These are phyloP conservation scores for Skeletonema menzelii DNA, from an alignment of 108 stramenopile genomes.

Conservation along the genomic window DNA sequence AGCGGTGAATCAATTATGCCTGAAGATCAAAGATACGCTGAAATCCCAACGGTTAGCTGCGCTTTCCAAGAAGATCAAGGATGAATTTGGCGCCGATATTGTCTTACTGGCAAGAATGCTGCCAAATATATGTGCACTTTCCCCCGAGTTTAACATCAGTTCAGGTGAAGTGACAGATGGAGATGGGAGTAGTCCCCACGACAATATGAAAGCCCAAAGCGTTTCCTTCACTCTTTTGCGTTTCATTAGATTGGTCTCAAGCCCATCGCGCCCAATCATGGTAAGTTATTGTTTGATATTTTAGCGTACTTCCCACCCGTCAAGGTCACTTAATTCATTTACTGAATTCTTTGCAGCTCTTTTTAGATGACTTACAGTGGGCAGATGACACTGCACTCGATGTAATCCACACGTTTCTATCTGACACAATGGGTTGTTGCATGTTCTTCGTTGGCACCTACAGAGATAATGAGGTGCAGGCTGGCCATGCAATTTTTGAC, in stretches of 20 bases:
- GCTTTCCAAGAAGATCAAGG: slow-evolving; percentile 15
- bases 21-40: slow-evolving; percentile 6
- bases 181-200: too few species aligned
- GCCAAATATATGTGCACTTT: slow-evolving; percentile 20
- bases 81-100: slow-evolving; percentile 23
- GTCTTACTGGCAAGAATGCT: slow-evolving; percentile 14
- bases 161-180: slow-evolving; percentile 11
- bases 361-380: slow-evolving; percentile 8
- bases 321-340: too few species aligned
- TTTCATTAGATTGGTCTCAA: too few species aligned
- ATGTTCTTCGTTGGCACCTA: too few species aligned
- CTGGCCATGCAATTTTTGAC: slow-evolving; percentile 22
- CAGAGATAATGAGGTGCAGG: slow-evolving; percentile 31
- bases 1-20: slow-evolving; percentile 36
- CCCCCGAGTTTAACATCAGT: neutral
- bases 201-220: too few species aligned
- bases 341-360: slow-evolving; percentile 13
- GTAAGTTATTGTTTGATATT: too few species aligned
- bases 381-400: too few species aligned
- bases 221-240: too few species aligned
- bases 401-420: too few species aligned
- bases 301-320: too few species aligned
- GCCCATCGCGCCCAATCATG: too few species aligned
- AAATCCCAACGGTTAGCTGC: neutral
- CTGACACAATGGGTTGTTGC: too few species aligned